phyloP scores from a whole-genome alignment of 2,329 filamentous ascomycete genomes.

The Botryotinia globosa region DNA sequence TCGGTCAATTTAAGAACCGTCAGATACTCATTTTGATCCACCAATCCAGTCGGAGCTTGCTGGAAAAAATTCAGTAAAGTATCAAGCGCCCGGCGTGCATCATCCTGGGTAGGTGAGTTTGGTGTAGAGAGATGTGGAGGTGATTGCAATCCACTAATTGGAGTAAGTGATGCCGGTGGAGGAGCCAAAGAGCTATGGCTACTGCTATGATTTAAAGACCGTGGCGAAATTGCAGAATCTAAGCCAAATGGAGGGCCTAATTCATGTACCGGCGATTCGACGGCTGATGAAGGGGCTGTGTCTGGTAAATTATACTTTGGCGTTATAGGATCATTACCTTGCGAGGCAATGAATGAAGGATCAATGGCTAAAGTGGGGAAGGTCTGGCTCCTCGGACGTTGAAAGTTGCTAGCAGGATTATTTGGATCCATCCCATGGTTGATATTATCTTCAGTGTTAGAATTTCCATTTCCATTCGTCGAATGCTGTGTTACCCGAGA shows the following conservation, averaged over 20 bases:
- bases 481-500: slow-evolving; percentile 44
- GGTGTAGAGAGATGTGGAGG: slow-evolving; percentile 54
- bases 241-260: slow-evolving; percentile 40
- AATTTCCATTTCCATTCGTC: not conserved
- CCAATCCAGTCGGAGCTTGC: slow-evolving; percentile 61
- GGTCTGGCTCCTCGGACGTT: slow-evolving; percentile 81
- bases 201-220: slow-evolving; percentile 50
- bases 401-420: slow-evolving; percentile 46
- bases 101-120: slow-evolving; percentile 74
- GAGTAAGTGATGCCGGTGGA: slow-evolving; percentile 41
- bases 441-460: slow-evolving; percentile 4
- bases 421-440: slow-evolving; percentile 15
- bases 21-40: slow-evolving; percentile 74
- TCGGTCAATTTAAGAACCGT: slow-evolving; percentile 80
- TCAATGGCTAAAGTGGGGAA: slow-evolving; percentile 71
- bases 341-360: slow-evolving; percentile 49
- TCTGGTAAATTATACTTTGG: slow-evolving; percentile 48
- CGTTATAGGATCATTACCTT: slow-evolving; percentile 52
- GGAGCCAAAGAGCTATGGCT: slow-evolving; percentile 50
- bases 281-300: slow-evolving; percentile 43
- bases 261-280: slow-evolving; percentile 52
- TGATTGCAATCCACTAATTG: slow-evolving; percentile 39
- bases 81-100: slow-evolving; percentile 77
- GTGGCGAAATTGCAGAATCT: slow-evolving; percentile 42
- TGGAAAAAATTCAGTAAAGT: slow-evolving; percentile 80